Percentiles rank a stretch among this genome's conserved stretches.
These are phyloP conservation scores for Lentinula aciculospora DNA, from an alignment of 768 basidiomycete species.

Conservation along the genomic window DNA sequence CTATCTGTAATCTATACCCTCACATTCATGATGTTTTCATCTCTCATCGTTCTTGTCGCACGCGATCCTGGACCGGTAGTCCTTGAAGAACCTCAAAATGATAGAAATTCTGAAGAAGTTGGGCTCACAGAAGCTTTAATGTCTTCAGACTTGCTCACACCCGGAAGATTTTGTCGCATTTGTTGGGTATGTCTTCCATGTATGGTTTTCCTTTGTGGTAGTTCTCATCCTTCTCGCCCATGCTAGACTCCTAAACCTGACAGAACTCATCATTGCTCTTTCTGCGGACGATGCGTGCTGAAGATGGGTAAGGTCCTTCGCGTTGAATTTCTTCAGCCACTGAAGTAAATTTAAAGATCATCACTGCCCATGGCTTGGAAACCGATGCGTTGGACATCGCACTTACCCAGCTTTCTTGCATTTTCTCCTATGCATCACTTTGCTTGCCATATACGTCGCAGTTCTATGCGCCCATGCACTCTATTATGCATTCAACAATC, in stretches of 20 bases:
- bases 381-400: constrained; percentile 74
- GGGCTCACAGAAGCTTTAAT: constrained; percentile 60
- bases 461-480: constrained; percentile 47
- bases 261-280: constrained; percentile 71
- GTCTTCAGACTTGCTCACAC: constrained; percentile 37
- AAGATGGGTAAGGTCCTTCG: constrained; percentile 66
- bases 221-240: neutral
- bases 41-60: constrained; percentile 65
- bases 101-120: constrained; percentile 31
- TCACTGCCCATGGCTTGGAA: constrained; percentile 81
- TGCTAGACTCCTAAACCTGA: constrained; percentile 66
- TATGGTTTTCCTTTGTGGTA: no score
- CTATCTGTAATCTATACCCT: constrained; percentile 57
- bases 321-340: constrained; percentile 8
- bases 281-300: constrained; percentile 73
- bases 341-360: constrained; percentile 47
- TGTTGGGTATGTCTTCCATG: constrained; percentile 48
- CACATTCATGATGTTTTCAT: constrained; percentile 63
- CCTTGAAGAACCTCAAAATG: constrained; percentile 19
- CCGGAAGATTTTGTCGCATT: constrained; percentile 70
- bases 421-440: constrained; percentile 59
- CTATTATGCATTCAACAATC: constrained; percentile 61
- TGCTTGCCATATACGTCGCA: constrained; percentile 59
- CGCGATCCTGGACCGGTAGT: constrained; percentile 71
- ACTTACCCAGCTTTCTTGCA: constrained; percentile 84